Evolutionary conservation across 306 rosid genomes (phyloP).

Genomic region (Glycine tomentella): DNA sequence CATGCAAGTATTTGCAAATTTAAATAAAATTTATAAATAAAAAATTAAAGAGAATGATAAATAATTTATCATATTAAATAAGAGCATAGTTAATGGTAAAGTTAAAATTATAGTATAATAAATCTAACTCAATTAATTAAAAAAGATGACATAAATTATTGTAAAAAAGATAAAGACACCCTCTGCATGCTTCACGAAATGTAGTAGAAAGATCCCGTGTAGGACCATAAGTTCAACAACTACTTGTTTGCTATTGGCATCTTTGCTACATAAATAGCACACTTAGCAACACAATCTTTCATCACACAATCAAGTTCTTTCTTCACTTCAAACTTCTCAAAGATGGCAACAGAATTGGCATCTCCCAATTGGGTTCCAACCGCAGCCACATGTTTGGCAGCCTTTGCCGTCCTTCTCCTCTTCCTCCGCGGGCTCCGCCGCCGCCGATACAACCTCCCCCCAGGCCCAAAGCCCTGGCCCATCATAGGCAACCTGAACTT

Average conservation of each 20-base stretch:
- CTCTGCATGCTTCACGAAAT: neutral
- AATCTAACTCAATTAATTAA: no score
- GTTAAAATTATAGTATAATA: no score
- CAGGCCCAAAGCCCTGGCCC: constrained; percentile 94
- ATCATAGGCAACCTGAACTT: constrained; percentile 83
- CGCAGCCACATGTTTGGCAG: constrained; percentile 53
- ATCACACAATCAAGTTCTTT: neutral
- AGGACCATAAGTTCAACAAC: neutral
- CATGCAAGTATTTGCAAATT: no score
- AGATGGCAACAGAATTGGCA: constrained; percentile 37
- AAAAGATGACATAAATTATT: no score
- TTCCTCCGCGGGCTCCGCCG: constrained; percentile 51
- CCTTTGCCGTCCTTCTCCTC: constrained; percentile 58
- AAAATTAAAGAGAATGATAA: no score
- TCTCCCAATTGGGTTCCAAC: constrained; percentile 50
- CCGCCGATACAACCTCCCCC: constrained; percentile 60
- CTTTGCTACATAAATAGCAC: neutral
- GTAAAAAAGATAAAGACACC: no score
- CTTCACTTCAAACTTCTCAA: neutral
- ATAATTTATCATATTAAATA: no score
- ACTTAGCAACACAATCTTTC: neutral
- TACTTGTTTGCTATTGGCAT: no score
- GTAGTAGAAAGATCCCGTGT: neutral
- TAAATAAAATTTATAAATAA: no score
- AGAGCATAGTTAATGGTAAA: no score